phyloP scores from a whole-genome alignment of 352 stramenopile genomes.

The Peronospora belbahrii region DNA sequence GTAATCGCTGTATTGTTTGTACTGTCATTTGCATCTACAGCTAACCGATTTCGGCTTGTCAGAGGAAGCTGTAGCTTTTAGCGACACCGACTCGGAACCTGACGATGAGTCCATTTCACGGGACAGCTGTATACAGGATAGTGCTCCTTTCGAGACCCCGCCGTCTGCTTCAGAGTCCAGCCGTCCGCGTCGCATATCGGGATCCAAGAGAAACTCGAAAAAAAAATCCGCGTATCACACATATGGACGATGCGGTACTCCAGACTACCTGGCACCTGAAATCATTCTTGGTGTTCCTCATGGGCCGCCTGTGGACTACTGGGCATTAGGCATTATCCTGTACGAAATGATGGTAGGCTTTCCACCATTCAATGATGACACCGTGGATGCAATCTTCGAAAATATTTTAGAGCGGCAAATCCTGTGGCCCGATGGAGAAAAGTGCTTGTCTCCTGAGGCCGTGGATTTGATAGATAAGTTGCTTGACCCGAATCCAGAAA shows the following conservation, averaged over 20 bases:
- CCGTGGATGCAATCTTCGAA: constrained; percentile 79
- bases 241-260: constrained; percentile 74
- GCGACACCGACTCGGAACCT: constrained; percentile 24
- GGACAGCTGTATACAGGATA: constrained; percentile 3
- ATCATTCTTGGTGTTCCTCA: constrained; percentile 72
- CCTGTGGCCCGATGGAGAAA: constrained; percentile 82
- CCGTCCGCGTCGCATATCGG: constrained; percentile 8
- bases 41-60: constrained; percentile 84
- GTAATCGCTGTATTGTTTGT: constrained; percentile 3
- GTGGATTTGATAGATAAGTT: constrained; percentile 80
- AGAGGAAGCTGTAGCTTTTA: constrained; percentile 57
- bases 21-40: constrained; percentile 20
- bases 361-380: constrained; percentile 86
- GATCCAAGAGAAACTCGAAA: constrained; percentile 20
- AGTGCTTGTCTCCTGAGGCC: constrained; percentile 72
- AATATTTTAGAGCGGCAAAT: constrained; percentile 84
- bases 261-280: constrained; percentile 86
- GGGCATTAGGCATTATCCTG: constrained; percentile 87
- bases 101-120: constrained; percentile 23
- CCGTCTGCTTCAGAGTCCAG: not conserved
- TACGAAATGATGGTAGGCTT: constrained; percentile 87
- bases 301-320: constrained; percentile 80
- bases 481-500: constrained; percentile 56
- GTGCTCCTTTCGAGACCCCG: constrained; percentile 1
- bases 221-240: constrained; percentile 54